These are phyloP conservation scores for Amyloporia xantha DNA, from an alignment of 768 basidiomycete species.

Conservation along the genomic window DNA sequence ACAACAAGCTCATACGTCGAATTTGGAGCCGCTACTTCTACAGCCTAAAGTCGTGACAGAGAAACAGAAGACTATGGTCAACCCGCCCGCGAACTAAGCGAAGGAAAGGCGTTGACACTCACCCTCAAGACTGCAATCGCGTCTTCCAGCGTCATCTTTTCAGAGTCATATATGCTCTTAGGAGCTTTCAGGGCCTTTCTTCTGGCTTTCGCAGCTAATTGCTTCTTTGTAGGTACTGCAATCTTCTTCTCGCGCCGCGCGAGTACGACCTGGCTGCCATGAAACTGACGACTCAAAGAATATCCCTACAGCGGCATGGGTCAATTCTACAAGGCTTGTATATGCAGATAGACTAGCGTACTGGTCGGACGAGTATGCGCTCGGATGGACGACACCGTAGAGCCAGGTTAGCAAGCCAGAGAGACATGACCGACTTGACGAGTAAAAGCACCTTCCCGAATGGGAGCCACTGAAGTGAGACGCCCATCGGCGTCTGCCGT, in stretches of 20 bases:
- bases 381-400: background rate
- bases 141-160: constrained; percentile 59
- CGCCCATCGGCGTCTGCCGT: no score
- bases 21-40: constrained; percentile 72
- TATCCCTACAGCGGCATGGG: constrained; percentile 4
- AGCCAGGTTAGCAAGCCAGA: background rate
- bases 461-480: background rate
- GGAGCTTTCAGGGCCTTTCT: constrained; percentile 49
- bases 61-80: background rate
- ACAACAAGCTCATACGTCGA: constrained; percentile 77
- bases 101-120: constrained; percentile 17
- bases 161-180: constrained; percentile 51
- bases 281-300: constrained; percentile 40
- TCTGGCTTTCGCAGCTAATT: constrained; percentile 56
- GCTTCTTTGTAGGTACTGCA: constrained; percentile 62
- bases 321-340: background rate
- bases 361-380: background rate
- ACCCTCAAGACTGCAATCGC: constrained; percentile 71
- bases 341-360: background rate
- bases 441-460: background rate
- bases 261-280: constrained; percentile 39
- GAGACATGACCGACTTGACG: constrained; percentile 2
- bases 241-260: constrained; percentile 50
- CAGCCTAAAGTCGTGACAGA: constrained; percentile 44
- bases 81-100: no score